Percentiles rank a stretch among this genome's conserved stretches.
Evolutionary conservation across 1,139 yeast genomes (phyloP).

Genomic region (Lodderomyces orthopsilosis): DNA sequence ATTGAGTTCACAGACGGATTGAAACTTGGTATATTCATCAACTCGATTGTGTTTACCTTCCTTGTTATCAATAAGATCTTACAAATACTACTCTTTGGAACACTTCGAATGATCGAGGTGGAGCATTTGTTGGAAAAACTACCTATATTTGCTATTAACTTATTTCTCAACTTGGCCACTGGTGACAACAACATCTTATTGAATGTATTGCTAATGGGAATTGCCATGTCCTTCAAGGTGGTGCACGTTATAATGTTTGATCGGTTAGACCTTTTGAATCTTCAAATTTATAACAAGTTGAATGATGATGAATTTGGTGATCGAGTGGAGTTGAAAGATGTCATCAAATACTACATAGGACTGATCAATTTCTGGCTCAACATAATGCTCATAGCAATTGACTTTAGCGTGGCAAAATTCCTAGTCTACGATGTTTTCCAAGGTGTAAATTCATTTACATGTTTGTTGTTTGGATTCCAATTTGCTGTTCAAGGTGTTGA

Average conservation of each 20-base stretch:
- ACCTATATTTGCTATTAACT: conserved; percentile 56
- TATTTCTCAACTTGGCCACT: conserved; percentile 61
- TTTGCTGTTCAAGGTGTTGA: conserved; percentile 66
- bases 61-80: conserved; percentile 41
- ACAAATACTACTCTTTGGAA: conserved; percentile 65
- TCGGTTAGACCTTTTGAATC: conserved; percentile 53
- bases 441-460: conserved; percentile 48
- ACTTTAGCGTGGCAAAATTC: conserved; percentile 50
- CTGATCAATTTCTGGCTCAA: conserved; percentile 28
- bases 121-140: conserved; percentile 74
- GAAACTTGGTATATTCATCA: conserved; percentile 32
- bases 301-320: conserved; percentile 16
- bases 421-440: conserved; percentile 60
- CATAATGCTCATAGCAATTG: conserved; percentile 44
- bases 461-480: conserved; percentile 71
- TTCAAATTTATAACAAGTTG: conserved; percentile 31
- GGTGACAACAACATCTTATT: conserved; percentile 56
- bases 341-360: conserved; percentile 9
- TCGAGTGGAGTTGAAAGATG: conserved; percentile 5
- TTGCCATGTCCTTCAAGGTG: conserved; percentile 56
- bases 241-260: conserved; percentile 75
- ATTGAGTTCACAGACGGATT: conserved; percentile 36
- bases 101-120: conserved; percentile 67
- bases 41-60: conserved; percentile 34
- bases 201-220: conserved; percentile 39